These are phyloP conservation scores for Polysphondylium violaceum DNA, from an alignment of 78 protist species.

Conservation along the genomic window DNA sequence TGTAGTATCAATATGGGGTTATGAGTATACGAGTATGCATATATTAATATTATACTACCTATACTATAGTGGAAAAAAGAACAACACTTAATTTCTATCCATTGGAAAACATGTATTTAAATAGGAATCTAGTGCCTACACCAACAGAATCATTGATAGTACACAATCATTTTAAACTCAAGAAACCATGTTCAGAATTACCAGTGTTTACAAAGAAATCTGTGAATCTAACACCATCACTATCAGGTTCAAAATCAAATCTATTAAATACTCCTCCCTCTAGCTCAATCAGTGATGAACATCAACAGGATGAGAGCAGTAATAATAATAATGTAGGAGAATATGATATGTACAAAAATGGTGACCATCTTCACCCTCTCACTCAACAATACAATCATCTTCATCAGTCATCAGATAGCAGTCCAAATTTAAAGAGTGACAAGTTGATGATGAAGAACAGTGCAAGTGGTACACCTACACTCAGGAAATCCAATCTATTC, in stretches of 20 bases:
- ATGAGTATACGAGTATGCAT: too few relatives aligned
- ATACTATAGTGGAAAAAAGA: slow-evolving; percentile 40
- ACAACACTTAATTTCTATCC: slow-evolving; percentile 50
- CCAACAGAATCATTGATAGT: slow-evolving; percentile 6
- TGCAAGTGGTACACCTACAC: slow-evolving; percentile 18
- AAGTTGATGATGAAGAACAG: slow-evolving; percentile 6
- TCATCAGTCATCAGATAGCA: too few relatives aligned
- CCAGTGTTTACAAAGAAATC: slow-evolving; percentile 36
- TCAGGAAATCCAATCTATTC: slow-evolving; percentile 52
- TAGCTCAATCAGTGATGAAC: background rate
- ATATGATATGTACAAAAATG: too few relatives aligned
- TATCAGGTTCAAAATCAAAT: slow-evolving; percentile 39
- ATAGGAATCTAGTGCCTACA: slow-evolving; percentile 1
- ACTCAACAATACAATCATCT: background rate
- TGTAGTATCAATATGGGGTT: background rate
- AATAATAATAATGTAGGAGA: background rate
- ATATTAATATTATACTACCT: background rate
- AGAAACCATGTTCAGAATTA: slow-evolving; percentile 46
- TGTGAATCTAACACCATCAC: slow-evolving; percentile 35
- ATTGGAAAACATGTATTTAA: slow-evolving; percentile 58
- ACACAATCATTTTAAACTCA: slow-evolving; percentile 47
- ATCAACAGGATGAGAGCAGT: background rate
- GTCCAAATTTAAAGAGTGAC: slow-evolving; percentile 40
- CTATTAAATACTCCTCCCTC: slow-evolving; percentile 8
- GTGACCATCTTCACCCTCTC: background rate